Evolutionary conservation across 2,329 filamentous ascomycete genomes (phyloP), one percentile per base, ranked within the genome.

Genomic region (Ophiocordyceps robertsii): DNA sequence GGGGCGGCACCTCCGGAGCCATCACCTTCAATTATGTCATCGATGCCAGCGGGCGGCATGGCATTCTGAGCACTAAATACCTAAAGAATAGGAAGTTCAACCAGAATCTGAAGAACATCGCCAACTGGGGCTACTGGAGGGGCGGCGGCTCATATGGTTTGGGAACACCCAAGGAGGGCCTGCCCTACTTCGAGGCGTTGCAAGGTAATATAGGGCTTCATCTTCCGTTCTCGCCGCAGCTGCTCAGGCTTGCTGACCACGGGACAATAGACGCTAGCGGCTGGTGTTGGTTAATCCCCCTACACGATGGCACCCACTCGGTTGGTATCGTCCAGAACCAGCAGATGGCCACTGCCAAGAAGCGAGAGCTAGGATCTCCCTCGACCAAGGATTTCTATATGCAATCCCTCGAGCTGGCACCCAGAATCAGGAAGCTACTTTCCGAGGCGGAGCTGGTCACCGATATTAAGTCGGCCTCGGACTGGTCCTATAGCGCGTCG

Each of bases 201-300:
- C 37, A 51, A 41, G 57, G 58, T 37, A 9, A 17, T 17, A n/a
- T n/a, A n/a, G n/a, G n/a, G n/a, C n/a, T n/a, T n/a, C n/a, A n/a
- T n/a, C n/a, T n/a, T n/a, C n/a, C n/a, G n/a, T n/a, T n/a, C n/a
- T n/a, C n/a, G n/a, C n/a, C n/a, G n/a, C n/a, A n/a, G n/a, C n/a
- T n/a, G n/a, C n/a, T n/a, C n/a, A n/a, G n/a, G n/a, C n/a, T n/a
- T n/a, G n/a, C n/a, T 37, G 11, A 24, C 27, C 32, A 27, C n/a
- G n/a, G n/a, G n/a, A 9, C 13, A n/a, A 12, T 21, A 56, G 68
- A 73, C 50, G 60, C 42, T 2, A 71, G 65, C 44, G 70, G 70
- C 12, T 74, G 69, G 70, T 53, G 45, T 12, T 74, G 69, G 69
- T 55, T 56, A 38, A 72, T 74, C 40, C 69, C 70, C 0, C 52